phyloP scores from a whole-genome alignment of 805 yeast genomes.

The Myxozyma lipomycoides region DNA sequence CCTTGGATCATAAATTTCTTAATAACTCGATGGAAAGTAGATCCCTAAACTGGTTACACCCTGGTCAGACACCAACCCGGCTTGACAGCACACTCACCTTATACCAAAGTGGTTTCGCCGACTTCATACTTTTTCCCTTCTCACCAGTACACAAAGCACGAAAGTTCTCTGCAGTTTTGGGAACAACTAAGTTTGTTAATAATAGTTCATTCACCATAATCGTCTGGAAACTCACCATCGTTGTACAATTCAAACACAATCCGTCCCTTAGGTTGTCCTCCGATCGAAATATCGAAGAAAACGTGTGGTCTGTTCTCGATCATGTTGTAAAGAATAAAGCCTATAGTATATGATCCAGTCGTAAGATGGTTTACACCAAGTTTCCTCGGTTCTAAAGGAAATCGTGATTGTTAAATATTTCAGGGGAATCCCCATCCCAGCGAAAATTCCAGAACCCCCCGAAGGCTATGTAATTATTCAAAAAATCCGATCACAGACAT shows the following conservation, averaged over 20 bases:
- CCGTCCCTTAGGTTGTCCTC: conserved; percentile 66
- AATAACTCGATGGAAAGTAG: conserved; percentile 88
- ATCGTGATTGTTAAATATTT: too few relatives aligned
- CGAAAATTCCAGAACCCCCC: too few relatives aligned
- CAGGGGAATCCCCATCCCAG: too few relatives aligned
- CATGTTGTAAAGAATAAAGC: too few relatives aligned
- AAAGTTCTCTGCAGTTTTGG: conserved; percentile 86
- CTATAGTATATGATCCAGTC: too few relatives aligned
- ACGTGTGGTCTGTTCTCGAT: conserved; percentile 54
- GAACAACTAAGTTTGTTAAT: conserved; percentile 83
- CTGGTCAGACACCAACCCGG: background rate
- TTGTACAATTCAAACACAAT: conserved; percentile 61
- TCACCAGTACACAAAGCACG: conserved; percentile 87
- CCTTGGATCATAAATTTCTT: conserved; percentile 82
- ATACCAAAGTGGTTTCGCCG: conserved; percentile 66
- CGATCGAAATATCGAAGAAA: conserved; percentile 75
- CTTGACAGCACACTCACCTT: conserved; percentile 17
- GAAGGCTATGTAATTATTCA: too few relatives aligned
- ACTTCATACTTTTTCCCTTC: conserved; percentile 57
- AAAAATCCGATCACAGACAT: too few relatives aligned
- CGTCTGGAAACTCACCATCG: conserved; percentile 32
- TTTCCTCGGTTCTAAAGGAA: too few relatives aligned
- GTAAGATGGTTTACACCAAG: too few relatives aligned
- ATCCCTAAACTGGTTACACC: conserved; percentile 58
- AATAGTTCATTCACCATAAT: conserved; percentile 46